phyloP scores from a whole-genome alignment of 192 early-diverging fungal species.

The Paraglomus occultum region DNA sequence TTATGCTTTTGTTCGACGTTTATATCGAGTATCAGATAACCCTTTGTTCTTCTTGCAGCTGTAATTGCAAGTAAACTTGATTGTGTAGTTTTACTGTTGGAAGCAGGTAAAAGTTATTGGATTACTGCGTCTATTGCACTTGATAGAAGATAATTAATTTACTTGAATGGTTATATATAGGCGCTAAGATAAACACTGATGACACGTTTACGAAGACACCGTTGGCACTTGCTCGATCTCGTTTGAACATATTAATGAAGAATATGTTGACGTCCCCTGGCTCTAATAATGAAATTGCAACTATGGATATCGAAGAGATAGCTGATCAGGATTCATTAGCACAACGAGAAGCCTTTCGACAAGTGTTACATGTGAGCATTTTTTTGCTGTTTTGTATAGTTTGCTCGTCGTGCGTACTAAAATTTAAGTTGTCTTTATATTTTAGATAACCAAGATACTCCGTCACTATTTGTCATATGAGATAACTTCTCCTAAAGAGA shows the following conservation, averaged over 20 bases:
- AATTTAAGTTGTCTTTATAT: not conserved
- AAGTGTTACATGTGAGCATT: slow-evolving; percentile 14
- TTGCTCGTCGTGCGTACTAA: not conserved
- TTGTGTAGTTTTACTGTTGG: slow-evolving; percentile 17
- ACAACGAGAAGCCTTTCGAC: slow-evolving; percentile 12
- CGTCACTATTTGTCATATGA: slow-evolving; percentile 11
- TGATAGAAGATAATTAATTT: not conserved
- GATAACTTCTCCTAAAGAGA: slow-evolving; percentile 1
- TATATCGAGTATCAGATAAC: not conserved
- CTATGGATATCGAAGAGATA: not conserved
- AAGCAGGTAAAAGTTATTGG: slow-evolving; percentile 19
- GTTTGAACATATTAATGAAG: slow-evolving; percentile 22
- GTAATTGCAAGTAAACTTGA: slow-evolving; percentile 26
- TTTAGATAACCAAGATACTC: slow-evolving; percentile 23
- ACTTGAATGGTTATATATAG: not conserved
- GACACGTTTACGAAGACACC: slow-evolving; percentile 21
- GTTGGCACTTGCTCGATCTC: slow-evolving; percentile 17
- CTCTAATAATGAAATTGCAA: not conserved
- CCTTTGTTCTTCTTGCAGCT: slow-evolving; percentile 10
- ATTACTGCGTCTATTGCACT: not conserved
- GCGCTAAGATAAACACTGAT: slow-evolving; percentile 17
- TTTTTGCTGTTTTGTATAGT: not conserved
- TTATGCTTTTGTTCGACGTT: not conserved
- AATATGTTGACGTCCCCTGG: not conserved
- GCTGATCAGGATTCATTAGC: not conserved